These are phyloP conservation scores for Kodamaea laetipori DNA, from an alignment of 805 yeast genomes.

Conservation along the genomic window DNA sequence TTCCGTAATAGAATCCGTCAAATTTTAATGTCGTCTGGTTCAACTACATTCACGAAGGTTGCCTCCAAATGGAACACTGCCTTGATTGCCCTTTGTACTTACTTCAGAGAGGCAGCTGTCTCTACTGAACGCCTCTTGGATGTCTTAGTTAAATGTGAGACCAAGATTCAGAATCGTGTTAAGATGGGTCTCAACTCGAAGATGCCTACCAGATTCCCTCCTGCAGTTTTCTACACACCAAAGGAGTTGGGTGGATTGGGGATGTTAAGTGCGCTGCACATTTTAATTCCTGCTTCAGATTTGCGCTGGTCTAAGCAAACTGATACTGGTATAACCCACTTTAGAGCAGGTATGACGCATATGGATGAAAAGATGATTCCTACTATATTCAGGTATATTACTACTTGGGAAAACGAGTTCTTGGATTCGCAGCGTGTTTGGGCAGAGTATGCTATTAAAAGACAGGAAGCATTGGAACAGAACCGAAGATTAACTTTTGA, in stretches of 20 bases:
- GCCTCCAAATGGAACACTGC: conserved; percentile 97
- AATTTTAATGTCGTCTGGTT: conserved; percentile 91
- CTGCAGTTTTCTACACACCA: conserved; percentile 97
- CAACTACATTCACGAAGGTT: conserved; percentile 90
- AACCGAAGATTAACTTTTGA: conserved; percentile 87
- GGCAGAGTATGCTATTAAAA: conserved; percentile 92
- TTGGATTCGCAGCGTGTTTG: conserved; percentile 93
- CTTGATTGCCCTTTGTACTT: conserved; percentile 78
- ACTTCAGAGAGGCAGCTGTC: conserved; percentile 90
- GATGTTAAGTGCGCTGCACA: conserved; percentile 96
- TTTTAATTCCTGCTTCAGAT: conserved; percentile 91
- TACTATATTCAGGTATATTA: conserved; percentile 86
- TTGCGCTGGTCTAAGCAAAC: conserved; percentile 90
- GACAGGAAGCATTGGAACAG: conserved; percentile 83
- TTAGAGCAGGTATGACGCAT: conserved; percentile 89
- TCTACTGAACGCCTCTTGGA: conserved; percentile 79
- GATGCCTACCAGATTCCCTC: conserved; percentile 98
- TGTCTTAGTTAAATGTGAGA: conserved; percentile 84
- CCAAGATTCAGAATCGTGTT: conserved; percentile 89
- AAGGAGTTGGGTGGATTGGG: conserved; percentile 97
- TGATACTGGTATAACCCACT: conserved; percentile 91
- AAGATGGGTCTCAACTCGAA: conserved; percentile 94
- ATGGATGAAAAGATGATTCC: conserved; percentile 84
- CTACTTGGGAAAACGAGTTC: conserved; percentile 97
- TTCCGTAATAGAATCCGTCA: conserved; percentile 87